Percentiles rank a stretch among this genome's conserved stretches.
These are phyloP conservation scores for Spinacia oleracea DNA, from an alignment of 179 eudicot species.

Conservation along the genomic window DNA sequence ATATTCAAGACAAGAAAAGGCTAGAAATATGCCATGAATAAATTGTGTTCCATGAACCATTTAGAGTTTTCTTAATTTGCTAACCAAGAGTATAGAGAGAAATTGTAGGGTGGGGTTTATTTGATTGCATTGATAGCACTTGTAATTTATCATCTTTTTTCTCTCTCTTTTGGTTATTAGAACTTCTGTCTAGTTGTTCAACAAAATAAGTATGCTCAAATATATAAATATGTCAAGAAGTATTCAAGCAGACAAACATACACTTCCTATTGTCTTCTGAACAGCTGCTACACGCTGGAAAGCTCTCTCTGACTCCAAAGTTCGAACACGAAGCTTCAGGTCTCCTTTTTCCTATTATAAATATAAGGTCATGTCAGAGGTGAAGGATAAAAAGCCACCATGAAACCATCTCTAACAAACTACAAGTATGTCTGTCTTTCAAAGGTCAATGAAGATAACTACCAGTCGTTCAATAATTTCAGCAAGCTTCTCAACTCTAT, in stretches of 20 bases:
- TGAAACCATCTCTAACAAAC: neutral
- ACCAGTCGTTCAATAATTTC: constrained; percentile 84
- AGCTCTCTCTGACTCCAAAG: constrained; percentile 95
- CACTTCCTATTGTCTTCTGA: constrained; percentile 91
- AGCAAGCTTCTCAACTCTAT: constrained; percentile 83
- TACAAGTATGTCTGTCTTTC: neutral
- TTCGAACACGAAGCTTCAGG: constrained; percentile 90
- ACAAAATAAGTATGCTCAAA: neutral
- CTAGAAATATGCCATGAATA: neutral
- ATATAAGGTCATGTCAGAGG: constrained; percentile 14
- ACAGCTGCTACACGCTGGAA: constrained; percentile 96
- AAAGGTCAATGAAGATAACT: constrained; percentile 21
- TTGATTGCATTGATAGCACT: neutral
- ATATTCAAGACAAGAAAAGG: neutral
- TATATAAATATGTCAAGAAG: neutral
- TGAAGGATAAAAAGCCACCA: neutral
- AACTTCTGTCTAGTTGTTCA: neutral
- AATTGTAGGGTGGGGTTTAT: neutral
- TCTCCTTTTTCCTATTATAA: constrained; percentile 87
- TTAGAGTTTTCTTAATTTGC: neutral
- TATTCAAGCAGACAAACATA: constrained; percentile 41
- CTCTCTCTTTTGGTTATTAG: neutral
- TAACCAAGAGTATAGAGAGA: neutral
- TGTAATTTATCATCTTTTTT: neutral
- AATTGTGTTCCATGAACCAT: neutral